Evolutionary conservation across 1,139 yeast genomes (phyloP), one percentile per base, ranked within the genome.

Genomic region (Pichia terricola): DNA sequence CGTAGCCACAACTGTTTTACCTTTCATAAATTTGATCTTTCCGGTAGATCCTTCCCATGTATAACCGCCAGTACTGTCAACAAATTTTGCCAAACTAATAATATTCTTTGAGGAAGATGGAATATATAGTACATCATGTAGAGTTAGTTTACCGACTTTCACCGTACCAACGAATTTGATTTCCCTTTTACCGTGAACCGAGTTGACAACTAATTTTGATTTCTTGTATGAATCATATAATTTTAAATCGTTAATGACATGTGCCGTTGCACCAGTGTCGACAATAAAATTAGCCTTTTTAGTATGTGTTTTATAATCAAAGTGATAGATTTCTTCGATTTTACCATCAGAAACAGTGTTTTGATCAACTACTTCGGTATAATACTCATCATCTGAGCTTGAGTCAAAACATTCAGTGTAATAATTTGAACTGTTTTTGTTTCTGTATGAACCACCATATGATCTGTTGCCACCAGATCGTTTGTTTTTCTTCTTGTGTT

Each of bases 181-280:
- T 34, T 30, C 11, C 7, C 8, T 35, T 9, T 11, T n/a, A 25
- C 32, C 39, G 16, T 31, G 28, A 11, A 35, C 31, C 3, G 38
- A 7, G 7, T 31, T 35, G 8, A 40, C 10, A 2, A 7, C 9
- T 4, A 7, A 27, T n/a, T 25, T 40, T 30, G 26, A 3, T 5
- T 40, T 30, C 6, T 30, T n/a, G 1, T 26, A 16, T 3, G 34
- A 26, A 8, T 3, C 8, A 31, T 28, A 40, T 4, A 11, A 35
- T 8, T 26, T n/a, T 25, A 22, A n/a, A 31, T 40, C 11, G 25
- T 30, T 31, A 11, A 40, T 30, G n/a, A 31, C 38, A 26, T 40
- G 42, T 26, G 35, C 4, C 3, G 42, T 35, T 10, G 42, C 39
- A 9, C 38, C 38, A 11, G 34, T 40, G 10, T 40, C 42, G 7